Evolutionary conservation across 2,329 filamentous ascomycete species (phyloP), one percentile per base, ranked within the genome.

Genomic region (Zymoseptoria crescenta): DNA sequence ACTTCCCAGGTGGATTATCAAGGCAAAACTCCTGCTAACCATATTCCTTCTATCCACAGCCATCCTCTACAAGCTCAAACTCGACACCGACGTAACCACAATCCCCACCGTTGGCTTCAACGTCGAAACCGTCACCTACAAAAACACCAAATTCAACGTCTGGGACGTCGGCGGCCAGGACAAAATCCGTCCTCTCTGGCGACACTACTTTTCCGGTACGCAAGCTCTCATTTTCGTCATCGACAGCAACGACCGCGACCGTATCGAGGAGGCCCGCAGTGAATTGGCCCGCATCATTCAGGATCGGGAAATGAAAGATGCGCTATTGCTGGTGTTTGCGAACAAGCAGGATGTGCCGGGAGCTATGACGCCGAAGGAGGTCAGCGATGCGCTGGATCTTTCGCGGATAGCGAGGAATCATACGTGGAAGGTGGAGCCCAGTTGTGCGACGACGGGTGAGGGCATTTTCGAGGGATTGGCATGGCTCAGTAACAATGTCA

Each of bases 141-240:
- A 96, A 86, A 99, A 99, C 86, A 96, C 96, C 74, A 91, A 96
- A 78, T 99, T 99, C 85, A 97, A 93, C 77, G 94, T 99, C 76
- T 99, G 94, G 94, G 94, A 97, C 83, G 94, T 99, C 74, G 94
- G 94, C 83, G 94, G 94, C 78, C 94, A 99, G 84, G 94, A 99
- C 87, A 97, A 97, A 89, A 99, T 99, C 77, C 87, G 94, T 78
- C 94, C 94, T 75, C 83, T 99, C 74, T 99, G 94, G 94, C 91
- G 94, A 82, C 94, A 97, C 80, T 99, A 99, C 83, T 99, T 97
- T 87, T 92, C 96, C 81, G 77, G 77, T 74, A 99, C 94, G 69
- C 94, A 99, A 81, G 94, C 94, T 77, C 93, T 99, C 78, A 97
- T 99, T 81, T 99, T 99, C 84, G 94, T 99, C 71, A 91, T 99